Evolutionary conservation across 2,329 filamentous ascomycete species (phyloP), one percentile per base, ranked within the genome.

Genomic region (Ceratocystis cacaofunesta): DNA sequence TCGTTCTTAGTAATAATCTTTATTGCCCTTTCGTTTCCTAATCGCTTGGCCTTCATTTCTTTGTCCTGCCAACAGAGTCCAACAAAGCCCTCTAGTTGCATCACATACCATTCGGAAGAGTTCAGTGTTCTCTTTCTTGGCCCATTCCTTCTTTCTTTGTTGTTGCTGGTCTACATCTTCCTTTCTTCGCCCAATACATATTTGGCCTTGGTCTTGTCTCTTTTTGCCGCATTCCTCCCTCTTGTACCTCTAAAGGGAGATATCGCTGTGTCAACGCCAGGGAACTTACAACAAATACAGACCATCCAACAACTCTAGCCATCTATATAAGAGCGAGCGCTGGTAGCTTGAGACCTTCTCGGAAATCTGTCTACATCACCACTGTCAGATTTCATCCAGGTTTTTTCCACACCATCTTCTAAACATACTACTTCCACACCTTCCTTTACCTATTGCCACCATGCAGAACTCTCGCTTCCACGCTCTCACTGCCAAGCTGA

Each of bases 391-490:
- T 12, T 12, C 36, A 41, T 12, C 10, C 36, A 1, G 10, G 36
- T 12, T 41, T 12, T 41, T 12, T 4, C 3, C 10, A 12, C 36
- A 17, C 7, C 25, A 6, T 50, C n/a, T 41, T 17, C 17, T 19
- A 36, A 22, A 57, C 30, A 50, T 15, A 5, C 19, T 36, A 8
- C 15, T 22, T 17, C 2, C 25, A 30, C 41, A 19, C 28, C 55
- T 25, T 43, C n/a, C 44, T 50, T 65, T 64, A 63, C 62, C 25
- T 66, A 68, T 63, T 57, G 63, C 67, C 72, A 77, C 70, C 50
- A 80, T 80, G 79, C 76, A 79, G 69, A 71, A 75, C 58, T 75
- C 78, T 7, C 78, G 78, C 70, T 78, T 82, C 74, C 77, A 82
- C 68, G 72, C 75, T 68, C 76, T 82, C 72, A 74, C 78, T 66